Percentiles rank a stretch among this genome's conserved stretches.
These are phyloP conservation scores for Mucor sp. DNA, from an alignment of 371 early-diverging fungal species.

Conservation along the genomic window DNA sequence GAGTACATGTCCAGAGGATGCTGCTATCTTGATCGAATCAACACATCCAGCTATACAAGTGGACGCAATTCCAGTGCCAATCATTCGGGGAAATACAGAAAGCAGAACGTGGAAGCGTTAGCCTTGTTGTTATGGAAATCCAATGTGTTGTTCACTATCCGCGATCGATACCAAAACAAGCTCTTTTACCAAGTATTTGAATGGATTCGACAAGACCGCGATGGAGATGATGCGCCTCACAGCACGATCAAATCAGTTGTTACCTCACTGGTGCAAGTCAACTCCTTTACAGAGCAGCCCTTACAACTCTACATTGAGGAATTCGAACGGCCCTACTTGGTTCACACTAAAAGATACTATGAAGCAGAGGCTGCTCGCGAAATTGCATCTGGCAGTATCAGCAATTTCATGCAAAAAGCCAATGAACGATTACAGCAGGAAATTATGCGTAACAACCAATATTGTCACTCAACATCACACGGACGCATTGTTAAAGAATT, in stretches of 20 bases:
- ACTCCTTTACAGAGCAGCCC: conserved; percentile 70
- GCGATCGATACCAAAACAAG: conserved; percentile 63
- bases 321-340: conserved; percentile 78
- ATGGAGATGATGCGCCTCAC: conserved; percentile 64
- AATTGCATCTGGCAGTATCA: conserved; percentile 61
- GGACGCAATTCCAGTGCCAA: conserved; percentile 43
- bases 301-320: conserved; percentile 77
- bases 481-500: conserved; percentile 71
- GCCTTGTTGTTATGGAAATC: conserved; percentile 79
- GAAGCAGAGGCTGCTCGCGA: conserved; percentile 66
- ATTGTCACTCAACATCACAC: conserved; percentile 72
- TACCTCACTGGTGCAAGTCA: conserved; percentile 68
- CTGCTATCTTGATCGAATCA: conserved; percentile 73
- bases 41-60: conserved; percentile 30
- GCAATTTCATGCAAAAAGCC: conserved; percentile 71
- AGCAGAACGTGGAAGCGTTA: conserved; percentile 71
- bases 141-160: conserved; percentile 65
- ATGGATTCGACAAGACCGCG: conserved; percentile 69
- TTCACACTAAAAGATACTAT: conserved; percentile 73
- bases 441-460: conserved; percentile 52
- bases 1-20: conserved; percentile 68
- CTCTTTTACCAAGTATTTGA: conserved; percentile 74
- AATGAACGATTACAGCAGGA: conserved; percentile 62
- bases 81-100: conserved; percentile 55
- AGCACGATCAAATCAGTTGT: conserved; percentile 60